Base-by-base conservation (phyloP, 306 rosid genomes). In the Prunus mume region DNA sequence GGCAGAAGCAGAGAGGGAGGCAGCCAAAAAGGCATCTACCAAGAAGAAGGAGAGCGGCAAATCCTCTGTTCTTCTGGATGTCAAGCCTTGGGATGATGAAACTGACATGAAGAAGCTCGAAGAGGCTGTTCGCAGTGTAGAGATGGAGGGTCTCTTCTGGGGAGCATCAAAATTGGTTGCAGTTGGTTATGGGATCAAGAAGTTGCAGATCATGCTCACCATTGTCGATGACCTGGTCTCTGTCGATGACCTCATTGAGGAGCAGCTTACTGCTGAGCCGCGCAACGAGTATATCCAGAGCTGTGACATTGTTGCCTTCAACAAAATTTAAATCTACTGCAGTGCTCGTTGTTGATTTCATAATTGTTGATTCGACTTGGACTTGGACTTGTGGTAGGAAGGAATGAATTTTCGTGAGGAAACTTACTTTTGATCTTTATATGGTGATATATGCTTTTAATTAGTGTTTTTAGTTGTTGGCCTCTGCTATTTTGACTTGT, bases 11-110 rank as follows among this genome's bases (percentile, higher is more conserved):
- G 93, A 86, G 79, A 86, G 93, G 83, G 95, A 87, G 84, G 90
- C 98, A 51, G 81, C 93, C 47, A 93, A 91, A 32, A 93, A 93
- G 84, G 25, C 87, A 6, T 51, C 96, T 0, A 15, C 94, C 56
- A 91, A 91, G 92, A 93, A 93, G 89, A 93, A 93, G 89, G 98
- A 93, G 77, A 93, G 98, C 69, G 98, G 98, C 0, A 93, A 93
- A 63, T 93, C 98, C 67, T 93, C 98, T 6, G 91, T 93, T 76
- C 88, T 93, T 55, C 73, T 93, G 34, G 98, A 93, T 78, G 94
- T 93, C n/a, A 93, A 93, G 82, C 98, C 98, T 65, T 93, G 98
- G 98, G 98, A 93, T 2, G 98, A 93, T 25, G 96, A 93, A 81
- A 93, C 98, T 0, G 96, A 93, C 86, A 91, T 93, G 98, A 93